Evolutionary conservation across 139 green algal genomes (phyloP).

Genomic region (Diplosphaera chodatii): DNA sequence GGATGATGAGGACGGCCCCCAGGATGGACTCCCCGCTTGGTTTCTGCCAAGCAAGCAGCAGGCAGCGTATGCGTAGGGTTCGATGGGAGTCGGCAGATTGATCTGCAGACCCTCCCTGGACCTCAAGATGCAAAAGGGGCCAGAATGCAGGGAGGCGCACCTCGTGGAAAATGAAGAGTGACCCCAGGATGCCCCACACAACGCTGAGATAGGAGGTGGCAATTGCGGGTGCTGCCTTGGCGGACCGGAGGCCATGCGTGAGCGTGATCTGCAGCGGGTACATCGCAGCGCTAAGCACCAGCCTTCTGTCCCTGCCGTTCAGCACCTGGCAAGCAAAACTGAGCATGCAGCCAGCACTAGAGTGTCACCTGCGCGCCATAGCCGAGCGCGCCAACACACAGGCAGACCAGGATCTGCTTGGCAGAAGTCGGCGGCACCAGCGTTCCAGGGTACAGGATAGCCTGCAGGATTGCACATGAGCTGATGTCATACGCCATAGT

Average conservation of each 20-base stretch:
- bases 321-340: too few species aligned
- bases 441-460: not conserved
- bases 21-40: slow-evolving; percentile 13
- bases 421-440: not conserved
- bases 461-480: too few species aligned
- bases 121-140: not conserved
- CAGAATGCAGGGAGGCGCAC: not conserved
- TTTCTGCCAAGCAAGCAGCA: slow-evolving; percentile 6
- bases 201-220: slow-evolving; percentile 31
- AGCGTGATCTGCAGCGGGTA: slow-evolving; percentile 24
- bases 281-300: not conserved
- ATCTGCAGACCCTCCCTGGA: not conserved
- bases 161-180: slow-evolving; percentile 27
- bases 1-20: slow-evolving; percentile 19
- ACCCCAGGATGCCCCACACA: slow-evolving; percentile 10
- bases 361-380: slow-evolving; percentile 1
- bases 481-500: too few species aligned
- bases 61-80: too few species aligned
- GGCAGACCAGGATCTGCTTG: not conserved
- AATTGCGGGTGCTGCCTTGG: slow-evolving; percentile 21
- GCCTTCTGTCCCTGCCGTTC: not conserved
- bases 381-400: not conserved
- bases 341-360: too few species aligned
- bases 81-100: not conserved
- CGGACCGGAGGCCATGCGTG: slow-evolving; percentile 22